Evolutionary conservation across 345 rosid species (phyloP).

Genomic region (Euphorbia lathyris): DNA sequence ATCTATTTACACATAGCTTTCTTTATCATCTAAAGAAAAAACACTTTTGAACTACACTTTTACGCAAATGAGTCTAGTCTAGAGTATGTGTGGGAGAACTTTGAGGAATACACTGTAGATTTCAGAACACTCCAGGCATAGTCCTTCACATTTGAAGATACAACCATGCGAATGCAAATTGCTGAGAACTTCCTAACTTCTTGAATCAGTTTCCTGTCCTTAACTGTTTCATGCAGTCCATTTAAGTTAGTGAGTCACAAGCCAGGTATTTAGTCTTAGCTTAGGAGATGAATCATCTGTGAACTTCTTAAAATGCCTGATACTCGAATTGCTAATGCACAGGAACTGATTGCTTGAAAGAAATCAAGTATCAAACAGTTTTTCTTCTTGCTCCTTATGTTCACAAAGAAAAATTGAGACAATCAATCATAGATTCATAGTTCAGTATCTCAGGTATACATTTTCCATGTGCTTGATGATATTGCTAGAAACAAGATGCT

Average conservation of each 20-base stretch:
- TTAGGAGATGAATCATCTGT: neutral
- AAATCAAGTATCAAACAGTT: too few species aligned
- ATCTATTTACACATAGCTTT: neutral
- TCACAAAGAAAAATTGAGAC: neutral
- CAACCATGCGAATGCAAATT: neutral
- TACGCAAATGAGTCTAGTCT: too few species aligned
- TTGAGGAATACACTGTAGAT: neutral
- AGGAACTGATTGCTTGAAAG: too few species aligned
- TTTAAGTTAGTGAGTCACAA: neutral
- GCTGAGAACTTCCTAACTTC: neutral
- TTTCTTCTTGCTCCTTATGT: neutral
- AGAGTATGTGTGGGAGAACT: neutral
- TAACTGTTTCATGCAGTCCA: neutral
- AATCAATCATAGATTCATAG: neutral
- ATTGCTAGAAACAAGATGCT: neutral
- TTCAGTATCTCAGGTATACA: too few species aligned
- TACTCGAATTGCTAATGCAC: too few species aligned
- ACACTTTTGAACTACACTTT: neutral
- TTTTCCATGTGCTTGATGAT: neutral
- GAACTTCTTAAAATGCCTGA: too few species aligned
- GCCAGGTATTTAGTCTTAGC: neutral
- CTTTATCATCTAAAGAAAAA: neutral
- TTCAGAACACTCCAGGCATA: neutral
- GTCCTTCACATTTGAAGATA: neutral
- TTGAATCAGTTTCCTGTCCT: neutral